These are phyloP conservation scores for Aspergillus sp. DNA, from an alignment of 2,329 filamentous ascomycete genomes.

Conservation along the genomic window DNA sequence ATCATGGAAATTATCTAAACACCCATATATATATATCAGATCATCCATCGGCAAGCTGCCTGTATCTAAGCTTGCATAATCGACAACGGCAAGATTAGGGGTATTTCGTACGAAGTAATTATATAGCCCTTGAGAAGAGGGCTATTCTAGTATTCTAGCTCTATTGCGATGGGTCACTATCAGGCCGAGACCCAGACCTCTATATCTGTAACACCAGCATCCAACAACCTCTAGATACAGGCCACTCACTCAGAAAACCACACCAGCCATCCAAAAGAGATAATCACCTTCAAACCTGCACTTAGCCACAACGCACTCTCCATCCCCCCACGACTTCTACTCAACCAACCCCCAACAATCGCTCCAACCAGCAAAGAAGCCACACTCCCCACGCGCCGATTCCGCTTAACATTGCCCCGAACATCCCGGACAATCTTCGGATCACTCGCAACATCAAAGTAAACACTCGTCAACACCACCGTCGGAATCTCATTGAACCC, in stretches of 20 bases:
- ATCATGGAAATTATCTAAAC: too few relatives aligned
- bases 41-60: too few relatives aligned
- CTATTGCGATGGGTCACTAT: too few relatives aligned
- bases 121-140: too few relatives aligned
- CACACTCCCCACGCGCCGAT: constrained; percentile 39
- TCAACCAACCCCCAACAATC: constrained; percentile 45
- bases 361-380: constrained; percentile 41
- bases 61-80: too few relatives aligned
- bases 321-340: constrained; percentile 44
- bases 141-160: too few relatives aligned
- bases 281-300: constrained; percentile 40
- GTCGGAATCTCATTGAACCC: constrained; percentile 47
- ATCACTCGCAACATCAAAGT: constrained; percentile 47
- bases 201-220: neutral
- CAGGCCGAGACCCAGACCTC: too few relatives aligned
- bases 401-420: constrained; percentile 40
- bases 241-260: constrained; percentile 30
- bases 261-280: constrained; percentile 38
- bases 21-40: too few relatives aligned
- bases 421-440: constrained; percentile 34
- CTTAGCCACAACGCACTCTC: constrained; percentile 45
- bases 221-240: neutral
- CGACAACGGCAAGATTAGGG: too few relatives aligned
- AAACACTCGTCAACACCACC: constrained; percentile 48
- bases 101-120: too few relatives aligned